phyloP scores from a whole-genome alignment of 805 yeast genomes.

The Candida succiphila region DNA sequence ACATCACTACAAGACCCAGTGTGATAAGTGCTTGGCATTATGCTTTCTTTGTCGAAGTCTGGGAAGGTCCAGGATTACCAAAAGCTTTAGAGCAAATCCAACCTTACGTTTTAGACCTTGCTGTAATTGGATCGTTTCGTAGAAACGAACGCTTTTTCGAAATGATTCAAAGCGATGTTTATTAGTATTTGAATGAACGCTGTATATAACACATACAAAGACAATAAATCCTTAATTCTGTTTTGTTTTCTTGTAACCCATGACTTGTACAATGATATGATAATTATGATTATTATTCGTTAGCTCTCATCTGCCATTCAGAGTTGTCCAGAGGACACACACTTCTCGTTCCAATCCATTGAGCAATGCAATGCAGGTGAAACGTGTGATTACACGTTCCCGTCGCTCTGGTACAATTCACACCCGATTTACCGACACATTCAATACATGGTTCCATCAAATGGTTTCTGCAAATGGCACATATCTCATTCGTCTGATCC shows the following conservation, averaged over 20 bases:
- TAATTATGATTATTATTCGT: neutral
- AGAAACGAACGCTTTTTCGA: conserved; percentile 17
- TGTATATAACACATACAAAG: too few species aligned
- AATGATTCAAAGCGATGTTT: conserved; percentile 13
- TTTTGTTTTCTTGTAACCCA: too few species aligned
- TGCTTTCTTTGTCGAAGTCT: conserved; percentile 69
- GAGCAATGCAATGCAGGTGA: conserved; percentile 91
- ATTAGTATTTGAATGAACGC: too few species aligned
- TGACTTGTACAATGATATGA: neutral
- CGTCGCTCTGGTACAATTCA: conserved; percentile 87
- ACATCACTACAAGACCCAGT: conserved; percentile 74
- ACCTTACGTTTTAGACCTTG: conserved; percentile 35
- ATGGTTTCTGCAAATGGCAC: conserved; percentile 97
- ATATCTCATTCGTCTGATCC: conserved; percentile 71
- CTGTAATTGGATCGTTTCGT: conserved; percentile 41
- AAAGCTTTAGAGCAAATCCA: conserved; percentile 33
- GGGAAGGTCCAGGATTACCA: conserved; percentile 21
- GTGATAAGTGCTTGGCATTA: conserved; percentile 65
- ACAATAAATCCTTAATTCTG: too few species aligned
- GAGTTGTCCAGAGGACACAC: conserved; percentile 95
- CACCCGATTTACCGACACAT: conserved; percentile 62
- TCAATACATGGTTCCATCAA: conserved; percentile 98
- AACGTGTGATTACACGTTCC: conserved; percentile 97
- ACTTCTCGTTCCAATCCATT: conserved; percentile 92
- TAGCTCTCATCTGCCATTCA: conserved; percentile 46